A percentile compares a stretch with the other conserved stretches of the same genome.
Evolutionary conservation across 1,284 basidiomycete genomes (phyloP).

Genomic region (Calocybe gambosa): DNA sequence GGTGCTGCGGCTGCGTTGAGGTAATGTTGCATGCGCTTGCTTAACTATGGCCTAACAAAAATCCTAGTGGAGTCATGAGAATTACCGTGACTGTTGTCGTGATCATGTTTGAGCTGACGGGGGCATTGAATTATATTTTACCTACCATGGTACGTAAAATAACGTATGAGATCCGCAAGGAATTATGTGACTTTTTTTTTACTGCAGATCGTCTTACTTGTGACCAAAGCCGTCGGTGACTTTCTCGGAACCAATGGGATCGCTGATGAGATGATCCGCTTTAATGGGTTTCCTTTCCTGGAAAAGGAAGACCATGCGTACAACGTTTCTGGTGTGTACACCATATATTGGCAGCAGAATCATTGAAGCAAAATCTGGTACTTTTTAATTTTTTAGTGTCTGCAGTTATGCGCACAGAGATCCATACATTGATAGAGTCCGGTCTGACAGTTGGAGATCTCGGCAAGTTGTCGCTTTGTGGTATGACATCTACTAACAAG

Average conservation of each 20-base stretch:
- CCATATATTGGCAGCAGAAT: background rate
- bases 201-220: slow-evolving; percentile 86
- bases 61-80: slow-evolving; percentile 83
- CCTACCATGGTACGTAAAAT: slow-evolving; percentile 83
- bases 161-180: background rate
- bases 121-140: slow-evolving; percentile 94
- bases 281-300: slow-evolving; percentile 96
- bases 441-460: slow-evolving; percentile 78
- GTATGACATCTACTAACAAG: background rate
- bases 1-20: slow-evolving; percentile 93
- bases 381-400: slow-evolving; percentile 51
- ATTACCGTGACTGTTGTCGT: slow-evolving; percentile 98
- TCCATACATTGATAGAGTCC: slow-evolving; percentile 67
- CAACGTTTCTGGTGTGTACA: slow-evolving; percentile 74
- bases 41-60: background rate
- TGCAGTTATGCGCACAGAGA: slow-evolving; percentile 80
- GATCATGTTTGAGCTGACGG: slow-evolving; percentile 99
- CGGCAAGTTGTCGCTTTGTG: slow-evolving; percentile 41
- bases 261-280: slow-evolving; percentile 94
- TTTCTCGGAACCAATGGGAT: slow-evolving; percentile 91
- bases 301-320: slow-evolving; percentile 92
- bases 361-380: background rate
- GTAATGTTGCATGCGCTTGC: slow-evolving; percentile 35
- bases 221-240: slow-evolving; percentile 97
- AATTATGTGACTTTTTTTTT: background rate